These are phyloP conservation scores for Lycium barbarum DNA, from an alignment of 257 asterid species.

Conservation along the genomic window DNA sequence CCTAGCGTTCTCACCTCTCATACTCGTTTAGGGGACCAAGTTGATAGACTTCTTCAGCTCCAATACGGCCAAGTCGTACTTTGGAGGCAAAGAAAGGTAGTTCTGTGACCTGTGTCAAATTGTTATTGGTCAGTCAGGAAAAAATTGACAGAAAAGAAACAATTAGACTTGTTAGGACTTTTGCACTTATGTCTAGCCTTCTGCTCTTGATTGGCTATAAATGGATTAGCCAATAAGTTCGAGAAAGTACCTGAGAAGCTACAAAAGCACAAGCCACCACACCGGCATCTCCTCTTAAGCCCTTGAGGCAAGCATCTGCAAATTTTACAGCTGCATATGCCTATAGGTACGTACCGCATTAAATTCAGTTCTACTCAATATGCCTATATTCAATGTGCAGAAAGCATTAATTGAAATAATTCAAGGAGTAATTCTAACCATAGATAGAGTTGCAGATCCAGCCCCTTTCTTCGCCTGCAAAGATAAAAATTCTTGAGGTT, in stretches of 20 bases:
- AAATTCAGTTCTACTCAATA: not conserved
- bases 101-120: constrained; percentile 76
- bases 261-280: constrained; percentile 87
- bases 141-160: constrained; percentile 7
- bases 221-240: not conserved
- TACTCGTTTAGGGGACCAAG: constrained; percentile 87
- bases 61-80: constrained; percentile 84
- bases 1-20: constrained; percentile 60
- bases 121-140: not conserved
- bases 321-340: constrained; percentile 97
- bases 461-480: constrained; percentile 97
- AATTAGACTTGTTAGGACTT: not conserved
- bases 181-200: not conserved
- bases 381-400: not conserved
- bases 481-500: constrained; percentile 20
- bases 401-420: not conserved
- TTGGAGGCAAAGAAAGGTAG: constrained; percentile 93
- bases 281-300: constrained; percentile 87
- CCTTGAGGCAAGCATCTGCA: constrained; percentile 90
- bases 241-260: constrained; percentile 74
- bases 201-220: constrained; percentile 9
- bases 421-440: constrained; percentile 54
- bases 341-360: constrained; percentile 41
- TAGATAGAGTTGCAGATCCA: constrained; percentile 98
- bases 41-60: constrained; percentile 83